These are phyloP conservation scores for Tolypocladium pustulatum DNA, from an alignment of 2,329 filamentous ascomycete species.

Conservation along the genomic window DNA sequence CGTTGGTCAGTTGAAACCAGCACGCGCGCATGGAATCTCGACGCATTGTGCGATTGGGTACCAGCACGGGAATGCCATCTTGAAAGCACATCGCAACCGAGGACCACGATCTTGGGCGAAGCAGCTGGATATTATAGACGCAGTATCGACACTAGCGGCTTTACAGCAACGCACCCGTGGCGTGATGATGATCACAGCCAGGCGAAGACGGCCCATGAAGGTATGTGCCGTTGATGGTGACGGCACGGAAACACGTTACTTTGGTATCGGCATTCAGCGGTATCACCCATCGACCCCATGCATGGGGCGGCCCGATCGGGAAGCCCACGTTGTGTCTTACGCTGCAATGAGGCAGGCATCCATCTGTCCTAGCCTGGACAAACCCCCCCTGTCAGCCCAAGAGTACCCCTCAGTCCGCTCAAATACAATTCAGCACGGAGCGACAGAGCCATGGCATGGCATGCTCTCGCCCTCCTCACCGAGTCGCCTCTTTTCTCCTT, in stretches of 20 bases:
- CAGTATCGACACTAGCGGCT: neutral
- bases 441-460: conserved; percentile 3
- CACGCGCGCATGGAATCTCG: neutral
- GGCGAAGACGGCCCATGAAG: neutral
- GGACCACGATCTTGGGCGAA: neutral
- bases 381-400: neutral
- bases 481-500: conserved; percentile 26
- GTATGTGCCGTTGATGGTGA: neutral
- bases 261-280: neutral
- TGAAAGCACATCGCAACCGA: neutral
- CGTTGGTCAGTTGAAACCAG: neutral
- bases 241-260: neutral
- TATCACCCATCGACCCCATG: neutral
- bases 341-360: conserved; percentile 1
- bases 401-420: conserved; percentile 29
- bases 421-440: conserved; percentile 30
- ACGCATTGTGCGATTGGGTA: neutral
- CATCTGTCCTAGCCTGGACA: neutral
- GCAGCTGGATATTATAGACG: neutral
- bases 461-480: conserved; percentile 26
- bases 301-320: conserved; percentile 7
- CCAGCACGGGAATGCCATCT: neutral
- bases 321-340: conserved; percentile 8
- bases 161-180: neutral
- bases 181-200: neutral